A percentile compares a stretch with the other conserved stretches of the same genome.
Conservation (phyloP, 805 yeast genomes). For the Myxozyma vanderwaltii region DNA sequence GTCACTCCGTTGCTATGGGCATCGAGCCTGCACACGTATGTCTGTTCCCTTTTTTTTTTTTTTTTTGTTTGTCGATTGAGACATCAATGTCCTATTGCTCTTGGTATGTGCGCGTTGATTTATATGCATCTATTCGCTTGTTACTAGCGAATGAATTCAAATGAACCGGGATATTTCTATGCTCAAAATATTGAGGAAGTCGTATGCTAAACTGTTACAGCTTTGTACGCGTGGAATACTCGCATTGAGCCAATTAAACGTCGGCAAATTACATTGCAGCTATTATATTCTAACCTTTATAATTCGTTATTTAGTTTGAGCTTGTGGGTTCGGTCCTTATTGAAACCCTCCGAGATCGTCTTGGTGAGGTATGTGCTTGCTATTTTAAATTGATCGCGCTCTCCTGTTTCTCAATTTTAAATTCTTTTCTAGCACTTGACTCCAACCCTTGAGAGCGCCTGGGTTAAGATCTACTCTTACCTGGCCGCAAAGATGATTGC, state of each 20-base stretch:
- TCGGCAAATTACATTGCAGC: background rate
- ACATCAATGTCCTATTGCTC: background rate
- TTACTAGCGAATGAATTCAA: too few species aligned
- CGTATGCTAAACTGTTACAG: too few species aligned
- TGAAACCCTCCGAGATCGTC: conserved; percentile 59
- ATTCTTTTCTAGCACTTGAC: conserved; percentile 23
- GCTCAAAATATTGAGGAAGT: too few species aligned
- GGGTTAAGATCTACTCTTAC: conserved; percentile 42
- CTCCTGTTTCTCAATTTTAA: background rate
- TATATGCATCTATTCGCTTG: too few species aligned
- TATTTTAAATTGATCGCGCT: too few species aligned
- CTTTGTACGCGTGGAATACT: too few species aligned
- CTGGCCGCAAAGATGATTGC: conserved; percentile 38
- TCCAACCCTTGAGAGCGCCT: conserved; percentile 34
- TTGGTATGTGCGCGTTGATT: background rate
- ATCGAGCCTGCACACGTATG: conserved; percentile 49
- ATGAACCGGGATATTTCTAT: too few species aligned
- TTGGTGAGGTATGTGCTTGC: conserved; percentile 36
- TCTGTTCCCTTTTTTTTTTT: conserved; percentile 12
- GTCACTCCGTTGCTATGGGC: conserved; percentile 59
- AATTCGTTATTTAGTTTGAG: conserved; percentile 45
- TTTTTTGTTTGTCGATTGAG: background rate
- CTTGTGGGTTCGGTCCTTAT: conserved; percentile 64
- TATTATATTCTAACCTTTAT: background rate
- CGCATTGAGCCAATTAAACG: too few species aligned